Evolutionary conservation across 1,284 basidiomycete genomes (phyloP).

Genomic region (Paramarasmius palmivorus): DNA sequence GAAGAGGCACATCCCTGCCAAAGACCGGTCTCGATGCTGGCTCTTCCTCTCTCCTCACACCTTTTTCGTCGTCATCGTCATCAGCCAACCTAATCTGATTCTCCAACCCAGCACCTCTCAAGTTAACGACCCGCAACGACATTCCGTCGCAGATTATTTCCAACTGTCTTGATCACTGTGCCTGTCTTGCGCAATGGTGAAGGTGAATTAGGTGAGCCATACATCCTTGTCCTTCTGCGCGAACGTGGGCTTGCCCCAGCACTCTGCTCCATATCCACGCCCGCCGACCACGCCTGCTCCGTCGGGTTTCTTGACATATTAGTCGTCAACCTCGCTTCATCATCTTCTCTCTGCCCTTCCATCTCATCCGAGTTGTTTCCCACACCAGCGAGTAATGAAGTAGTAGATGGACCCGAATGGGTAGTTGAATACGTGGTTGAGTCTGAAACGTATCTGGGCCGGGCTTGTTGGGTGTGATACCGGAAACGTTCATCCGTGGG

Average conservation of each 20-base stretch:
- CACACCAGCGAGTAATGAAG: slow-evolving; percentile 46
- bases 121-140: slow-evolving; percentile 82
- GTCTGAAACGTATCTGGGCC: slow-evolving; percentile 14
- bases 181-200: slow-evolving; percentile 62
- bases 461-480: background rate
- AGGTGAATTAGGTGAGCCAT: slow-evolving; percentile 47
- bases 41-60: slow-evolving; percentile 31
- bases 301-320: slow-evolving; percentile 43
- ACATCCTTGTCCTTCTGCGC: slow-evolving; percentile 45
- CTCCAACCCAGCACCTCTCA: slow-evolving; percentile 65
- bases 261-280: slow-evolving; percentile 39
- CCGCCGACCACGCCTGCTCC: slow-evolving; percentile 28
- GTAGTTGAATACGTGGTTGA: slow-evolving; percentile 36
- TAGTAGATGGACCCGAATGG: slow-evolving; percentile 48
- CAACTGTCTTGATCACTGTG: slow-evolving; percentile 56
- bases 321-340: slow-evolving; percentile 53
- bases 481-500: slow-evolving; percentile 20
- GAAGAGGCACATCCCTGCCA: slow-evolving; percentile 52
- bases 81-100: slow-evolving; percentile 59
- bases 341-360: slow-evolving; percentile 52
- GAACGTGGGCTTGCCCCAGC: slow-evolving; percentile 39
- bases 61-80: slow-evolving; percentile 37
- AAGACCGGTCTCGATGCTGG: slow-evolving; percentile 39
- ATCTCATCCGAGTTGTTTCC: slow-evolving; percentile 33
- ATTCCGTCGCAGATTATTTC: slow-evolving; percentile 65